Evolutionary conservation across 202 grass and related monocot genomes (phyloP).

Genomic region (Schoenoplectus tabernaemontani): DNA sequence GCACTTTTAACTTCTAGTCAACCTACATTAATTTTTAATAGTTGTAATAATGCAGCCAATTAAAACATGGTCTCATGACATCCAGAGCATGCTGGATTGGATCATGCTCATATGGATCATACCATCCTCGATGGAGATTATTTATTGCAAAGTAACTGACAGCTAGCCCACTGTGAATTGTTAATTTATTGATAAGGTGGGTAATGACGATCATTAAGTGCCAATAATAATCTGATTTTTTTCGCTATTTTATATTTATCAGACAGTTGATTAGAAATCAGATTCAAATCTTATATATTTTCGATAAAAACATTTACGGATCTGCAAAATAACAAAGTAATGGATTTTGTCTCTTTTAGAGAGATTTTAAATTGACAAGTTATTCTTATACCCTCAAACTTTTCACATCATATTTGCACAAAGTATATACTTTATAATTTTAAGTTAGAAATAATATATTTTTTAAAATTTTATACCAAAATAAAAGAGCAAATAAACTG

Average conservation of each 20-base stretch:
- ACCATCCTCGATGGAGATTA: not conserved
- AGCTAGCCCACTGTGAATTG: not conserved
- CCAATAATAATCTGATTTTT: not conserved
- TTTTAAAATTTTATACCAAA: no score
- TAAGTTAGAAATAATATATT: no score
- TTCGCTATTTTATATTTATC: not conserved
- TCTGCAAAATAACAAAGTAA: not conserved
- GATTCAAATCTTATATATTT: not conserved
- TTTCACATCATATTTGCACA: no score
- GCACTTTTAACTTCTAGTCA: not conserved
- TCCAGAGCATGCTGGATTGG: not conserved
- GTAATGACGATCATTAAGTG: not conserved
- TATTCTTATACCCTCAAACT: no score
- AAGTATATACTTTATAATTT: no score
- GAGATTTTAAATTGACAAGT: no score
- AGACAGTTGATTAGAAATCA: not conserved
- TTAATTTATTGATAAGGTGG: not conserved
- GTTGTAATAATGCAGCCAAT: not conserved
- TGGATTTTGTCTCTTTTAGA: no score
- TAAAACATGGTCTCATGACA: not conserved
- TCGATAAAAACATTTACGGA: not conserved
- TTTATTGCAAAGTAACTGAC: not conserved
- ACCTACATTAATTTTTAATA: not conserved
- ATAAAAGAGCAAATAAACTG: no score
- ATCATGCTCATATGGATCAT: not conserved